These are phyloP conservation scores for Glycine soja DNA, from an alignment of 306 rosid species.

Conservation along the genomic window DNA sequence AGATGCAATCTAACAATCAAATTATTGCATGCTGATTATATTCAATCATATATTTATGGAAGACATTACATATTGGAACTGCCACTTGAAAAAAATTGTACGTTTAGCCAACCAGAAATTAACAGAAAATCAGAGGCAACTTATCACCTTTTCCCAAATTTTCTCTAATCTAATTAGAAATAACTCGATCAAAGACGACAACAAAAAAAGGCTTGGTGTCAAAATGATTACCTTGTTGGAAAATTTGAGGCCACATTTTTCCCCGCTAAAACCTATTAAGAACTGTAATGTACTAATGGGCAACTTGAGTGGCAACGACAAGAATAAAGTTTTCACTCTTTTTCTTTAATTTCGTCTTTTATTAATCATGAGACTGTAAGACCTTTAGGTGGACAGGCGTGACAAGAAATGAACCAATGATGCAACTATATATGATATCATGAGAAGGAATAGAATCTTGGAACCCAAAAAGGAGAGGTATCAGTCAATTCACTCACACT, in stretches of 20 bases:
- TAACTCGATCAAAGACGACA: background rate
- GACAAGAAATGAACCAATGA: conserved; percentile 43
- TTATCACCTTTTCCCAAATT: background rate
- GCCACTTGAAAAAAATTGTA: background rate
- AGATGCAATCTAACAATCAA: background rate
- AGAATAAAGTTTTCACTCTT: conserved; percentile 54
- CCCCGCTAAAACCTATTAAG: background rate
- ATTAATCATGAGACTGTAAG: conserved; percentile 44
- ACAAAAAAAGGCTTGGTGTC: conserved; percentile 8
- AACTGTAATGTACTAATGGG: background rate
- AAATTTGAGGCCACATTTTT: conserved; percentile 31
- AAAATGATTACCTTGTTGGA: conserved; percentile 41
- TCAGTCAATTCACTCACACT: conserved; percentile 54
- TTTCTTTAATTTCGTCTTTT: conserved; percentile 1
- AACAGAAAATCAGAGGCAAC: background rate
- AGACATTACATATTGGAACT: conserved; percentile 17
- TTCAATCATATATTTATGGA: conserved; percentile 11
- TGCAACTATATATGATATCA: conserved; percentile 39
- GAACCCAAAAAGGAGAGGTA: conserved; percentile 45
- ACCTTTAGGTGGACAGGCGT: conserved; percentile 51
- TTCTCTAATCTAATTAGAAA: background rate
- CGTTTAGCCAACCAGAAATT: background rate
- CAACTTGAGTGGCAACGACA: conserved; percentile 38
- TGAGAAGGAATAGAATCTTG: conserved; percentile 42
- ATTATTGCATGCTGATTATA: background rate